phyloP scores from a whole-genome alignment of 2,329 filamentous ascomycete species.

The Colletotrichum tabaci region DNA sequence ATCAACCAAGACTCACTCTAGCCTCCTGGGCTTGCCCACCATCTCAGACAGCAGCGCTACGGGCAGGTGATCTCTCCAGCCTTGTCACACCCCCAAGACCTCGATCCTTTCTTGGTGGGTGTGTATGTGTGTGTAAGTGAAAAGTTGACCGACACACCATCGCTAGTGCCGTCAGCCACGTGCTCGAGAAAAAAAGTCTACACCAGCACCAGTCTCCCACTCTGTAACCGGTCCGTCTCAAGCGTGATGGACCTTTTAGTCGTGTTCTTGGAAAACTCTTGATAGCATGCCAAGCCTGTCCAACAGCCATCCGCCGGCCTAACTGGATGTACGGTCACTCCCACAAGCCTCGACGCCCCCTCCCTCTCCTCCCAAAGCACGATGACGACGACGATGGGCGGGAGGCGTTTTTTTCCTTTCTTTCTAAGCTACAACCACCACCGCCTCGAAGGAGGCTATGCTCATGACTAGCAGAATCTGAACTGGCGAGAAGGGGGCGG shows the following conservation, averaged over 20 bases:
- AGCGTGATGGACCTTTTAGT: neutral
- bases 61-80: neutral
- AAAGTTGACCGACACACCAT: neutral
- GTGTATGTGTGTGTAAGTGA: too few relatives aligned
- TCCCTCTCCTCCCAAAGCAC: neutral
- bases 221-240: neutral
- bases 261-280: neutral
- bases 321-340: neutral
- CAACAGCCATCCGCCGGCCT: constrained; percentile 9
- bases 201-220: neutral
- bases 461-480: too few relatives aligned
- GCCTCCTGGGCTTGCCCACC: neutral
- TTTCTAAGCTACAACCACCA: neutral
- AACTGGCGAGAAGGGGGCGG: neutral
- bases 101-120: neutral
- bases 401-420: neutral
- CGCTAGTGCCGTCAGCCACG: constrained; percentile 4
- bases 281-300: constrained; percentile 36
- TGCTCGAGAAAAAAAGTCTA: neutral
- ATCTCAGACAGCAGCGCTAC: neutral
- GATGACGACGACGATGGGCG: constrained; percentile 32
- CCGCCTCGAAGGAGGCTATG: neutral
- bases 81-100: neutral
- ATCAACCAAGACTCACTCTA: neutral
- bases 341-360: neutral